Evolutionary conservation across 176 grass and related monocot genomes (phyloP), one percentile per base, ranked within the genome.

Genomic region (Oryza coarctata): DNA sequence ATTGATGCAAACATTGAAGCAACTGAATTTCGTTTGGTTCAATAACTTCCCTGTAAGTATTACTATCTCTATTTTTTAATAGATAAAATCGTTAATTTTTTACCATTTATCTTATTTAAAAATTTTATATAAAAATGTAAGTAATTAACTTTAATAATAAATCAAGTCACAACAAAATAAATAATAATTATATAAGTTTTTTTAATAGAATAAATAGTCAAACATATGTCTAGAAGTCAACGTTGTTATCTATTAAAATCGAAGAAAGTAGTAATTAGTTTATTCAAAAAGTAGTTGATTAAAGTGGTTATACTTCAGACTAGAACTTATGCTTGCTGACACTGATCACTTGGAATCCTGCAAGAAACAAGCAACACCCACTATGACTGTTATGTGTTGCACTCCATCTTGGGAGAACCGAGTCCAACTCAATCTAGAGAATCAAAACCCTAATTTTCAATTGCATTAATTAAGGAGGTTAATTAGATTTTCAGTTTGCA

Each of bases 331-430:
- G 35, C 9, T 69, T 49, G 15, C 8, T 70, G 47, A 52, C 25
- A 25, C 43, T 38, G 49, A 12, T 22, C 22, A 58, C 64, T 58
- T 32, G 45, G 78, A 81, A 58, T 50, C 9, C 70, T 40, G 26
- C 18, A 61, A 74, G 22, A 50, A 81, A 55, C 71, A 68, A 69
- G 18, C n/a, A 75, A 77, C 76, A 63, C 65, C 18, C 6, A 32
- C 3, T 65, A 49, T 45, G 63, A 74, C 9, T 36, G 40, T 23
- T n/a, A 71, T 12, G 7, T 63, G 47, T 25, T 73, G 30, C 22
- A 47, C 1, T 74, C 8, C 9, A 23, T 73, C 52, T 38, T 20
- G 14, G 64, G 40, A n/a, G n/a, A n/a, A 49, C 22, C 3, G 3
- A 34, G 14, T 58, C 33, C 17, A 65, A 58, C 20, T 76, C 25